Percentiles rank a stretch among this genome's conserved stretches.
These are phyloP conservation scores for Suillus weaverae DNA, from an alignment of 768 basidiomycete species.

Conservation along the genomic window DNA sequence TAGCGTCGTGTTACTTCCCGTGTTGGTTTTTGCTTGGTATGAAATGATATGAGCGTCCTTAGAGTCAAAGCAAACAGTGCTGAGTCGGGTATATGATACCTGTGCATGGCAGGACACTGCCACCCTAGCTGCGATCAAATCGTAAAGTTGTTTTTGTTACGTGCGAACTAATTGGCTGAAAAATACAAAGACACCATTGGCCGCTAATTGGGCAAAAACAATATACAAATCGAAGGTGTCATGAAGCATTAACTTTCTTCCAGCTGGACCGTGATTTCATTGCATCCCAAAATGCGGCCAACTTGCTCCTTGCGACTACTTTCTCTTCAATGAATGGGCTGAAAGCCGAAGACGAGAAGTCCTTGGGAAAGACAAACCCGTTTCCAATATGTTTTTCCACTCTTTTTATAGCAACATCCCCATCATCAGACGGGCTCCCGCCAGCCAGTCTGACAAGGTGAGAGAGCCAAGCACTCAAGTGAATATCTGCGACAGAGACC, in stretches of 20 bases:
- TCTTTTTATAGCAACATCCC: conserved; percentile 48
- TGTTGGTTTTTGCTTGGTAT: neutral
- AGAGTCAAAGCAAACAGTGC: neutral
- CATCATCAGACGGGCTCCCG: conserved; percentile 49
- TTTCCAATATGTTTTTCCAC: conserved; percentile 53
- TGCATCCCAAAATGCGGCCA: conserved; percentile 73
- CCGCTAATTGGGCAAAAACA: neutral
- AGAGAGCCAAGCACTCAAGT: conserved; percentile 75
- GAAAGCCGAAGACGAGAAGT: conserved; percentile 30
- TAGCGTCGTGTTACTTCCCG: neutral
- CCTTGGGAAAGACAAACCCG: conserved; percentile 45
- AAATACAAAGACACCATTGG: neutral
- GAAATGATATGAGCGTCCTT: conserved; percentile 1
- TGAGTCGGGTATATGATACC: neutral
- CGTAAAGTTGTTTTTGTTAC: neutral
- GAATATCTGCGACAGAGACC: conserved; percentile 77
- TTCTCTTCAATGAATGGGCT: conserved; percentile 19
- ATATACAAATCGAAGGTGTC: neutral
- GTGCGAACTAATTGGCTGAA: neutral
- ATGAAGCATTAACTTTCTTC: conserved; percentile 54
- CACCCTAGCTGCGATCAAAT: conserved; percentile 1
- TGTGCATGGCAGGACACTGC: neutral
- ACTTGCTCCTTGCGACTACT: conserved; percentile 45
- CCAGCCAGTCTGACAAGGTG: conserved; percentile 60
- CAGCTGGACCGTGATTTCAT: conserved; percentile 68